These are phyloP conservation scores for Diaporthe ilicicola DNA, from an alignment of 2,329 filamentous ascomycete genomes.

Conservation along the genomic window DNA sequence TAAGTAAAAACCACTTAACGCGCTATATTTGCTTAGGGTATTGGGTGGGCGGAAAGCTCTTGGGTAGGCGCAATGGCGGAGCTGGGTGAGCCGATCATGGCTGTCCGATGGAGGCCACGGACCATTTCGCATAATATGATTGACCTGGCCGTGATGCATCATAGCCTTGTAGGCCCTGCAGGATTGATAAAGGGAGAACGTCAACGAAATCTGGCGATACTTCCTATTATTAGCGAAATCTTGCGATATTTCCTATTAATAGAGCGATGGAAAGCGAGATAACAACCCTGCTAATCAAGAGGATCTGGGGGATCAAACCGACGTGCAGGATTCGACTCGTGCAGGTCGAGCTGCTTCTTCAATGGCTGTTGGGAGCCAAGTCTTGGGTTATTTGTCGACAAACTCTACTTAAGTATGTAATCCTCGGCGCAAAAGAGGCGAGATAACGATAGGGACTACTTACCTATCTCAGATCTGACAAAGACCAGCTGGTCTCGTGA, in stretches of 20 bases:
- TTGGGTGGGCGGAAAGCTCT: too few species aligned
- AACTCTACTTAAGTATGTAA: conserved; percentile 5
- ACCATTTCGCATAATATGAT: background rate
- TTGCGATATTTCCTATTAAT: background rate
- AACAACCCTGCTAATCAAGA: conserved; percentile 3
- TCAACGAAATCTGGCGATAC: background rate
- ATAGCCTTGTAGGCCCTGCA: background rate
- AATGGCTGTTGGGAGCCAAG: conserved; percentile 16
- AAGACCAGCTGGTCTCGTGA: background rate
- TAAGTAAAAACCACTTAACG: too few species aligned
- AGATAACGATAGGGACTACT: conserved; percentile 8
- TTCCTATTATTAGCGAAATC: too few species aligned
- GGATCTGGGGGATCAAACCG: background rate
- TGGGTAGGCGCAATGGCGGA: too few species aligned
- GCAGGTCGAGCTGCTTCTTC: background rate
- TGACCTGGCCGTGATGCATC: background rate
- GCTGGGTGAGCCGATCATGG: too few species aligned
- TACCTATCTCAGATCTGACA: conserved; percentile 20
- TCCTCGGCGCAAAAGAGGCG: background rate
- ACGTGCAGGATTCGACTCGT: background rate
- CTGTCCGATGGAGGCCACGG: background rate
- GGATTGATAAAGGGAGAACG: background rate
- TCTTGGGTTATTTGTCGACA: background rate
- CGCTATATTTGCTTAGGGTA: too few species aligned
- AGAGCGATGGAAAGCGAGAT: conserved; percentile 18